Base-by-base conservation (phyloP, 495 filamentous ascomycete species). In the Aspergillus carlsbadensis region DNA sequence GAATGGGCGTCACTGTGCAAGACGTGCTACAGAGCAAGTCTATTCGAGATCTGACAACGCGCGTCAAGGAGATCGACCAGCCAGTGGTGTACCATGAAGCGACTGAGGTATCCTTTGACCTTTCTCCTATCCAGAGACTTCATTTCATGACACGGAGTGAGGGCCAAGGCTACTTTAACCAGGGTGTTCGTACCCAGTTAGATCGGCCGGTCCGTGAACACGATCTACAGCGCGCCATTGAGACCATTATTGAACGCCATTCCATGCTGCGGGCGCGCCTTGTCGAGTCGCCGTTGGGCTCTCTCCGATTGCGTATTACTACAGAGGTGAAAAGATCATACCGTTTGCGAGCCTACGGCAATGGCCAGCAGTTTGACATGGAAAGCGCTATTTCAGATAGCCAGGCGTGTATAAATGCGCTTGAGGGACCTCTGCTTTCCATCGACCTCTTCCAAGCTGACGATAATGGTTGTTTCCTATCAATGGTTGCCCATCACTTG, bases 231-330 rank as follows among this genome's bases (percentile, higher is more conserved):
- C 70, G 73, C 14, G 84, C 85, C 1, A 63, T 87, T 39, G 79
- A 85, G 48, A 76, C 78, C 0, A 68, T 90, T 10, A 77, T 89
- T 13, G 71, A 67, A 1, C 82, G 83, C 6, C 88, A 92, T 54
- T 81, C 86, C 5, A 90, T 90, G 88, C 76, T 92, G n/a, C 77
- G 87, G 21, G 80, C 81, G n/a, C 81, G 87, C 6, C 89, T 87
- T 59, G 69, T 62, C 14, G 66, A 70, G 8, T 63, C 54, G 5
- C 20, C 39, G 21, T 57, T 67, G 1, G 66, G 61, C 2, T 60
- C 61, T 14, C 68, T 69, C 14, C 67, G 63, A 39, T 77, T 81
- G 54, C 59, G 60, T 1, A 70, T 81, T 22, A 76, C 70, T 0
- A 34, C 51, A 6, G 70, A 78, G 22, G 63, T 77, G 13, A 51